Evolutionary conservation across 2,329 filamentous ascomycete genomes (phyloP), one percentile per base, ranked within the genome.

Genomic region (Emericellopsis cladophorae): DNA sequence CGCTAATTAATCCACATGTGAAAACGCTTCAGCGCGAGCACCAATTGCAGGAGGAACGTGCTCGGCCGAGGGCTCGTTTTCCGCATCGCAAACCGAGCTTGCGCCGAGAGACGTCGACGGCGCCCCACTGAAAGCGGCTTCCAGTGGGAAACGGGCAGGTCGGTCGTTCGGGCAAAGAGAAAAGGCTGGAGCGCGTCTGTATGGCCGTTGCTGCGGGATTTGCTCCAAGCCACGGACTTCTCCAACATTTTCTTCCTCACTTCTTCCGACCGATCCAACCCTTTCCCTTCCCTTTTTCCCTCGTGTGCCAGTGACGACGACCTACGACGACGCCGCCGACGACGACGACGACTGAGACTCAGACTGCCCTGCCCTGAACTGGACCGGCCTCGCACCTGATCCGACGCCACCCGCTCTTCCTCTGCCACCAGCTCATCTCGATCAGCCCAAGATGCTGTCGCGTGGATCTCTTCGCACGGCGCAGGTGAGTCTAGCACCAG

Each of bases 381-480:
- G 26, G 16, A 18, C 34, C 6, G 31, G n/a, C 33, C 22, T 29
- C 37, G 14, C 16, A 16, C 12, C 15, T 23, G 31, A 15, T 31
- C 32, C 32, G 8, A 34, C 29, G 21, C 16, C 31, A 35, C 33
- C 35, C 37, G 29, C 38, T 41, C 36, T 40, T 31, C 16, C 16
- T 18, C 41, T 39, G 33, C 37, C 38, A 24, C 40, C 37, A 40
- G 21, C 36, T 39, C 36, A 41, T 40, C 7, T 41, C 26, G 40
- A 32, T 34, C 33, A 21, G 40, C 31, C 39, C 58, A 71, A 54
- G 49, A 78, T 78, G 74, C 57, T 78, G 61, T 76, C 73, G 59
- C 70, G 72, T 62, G 69, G 67, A 62, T 71, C 73, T 55, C 51
- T 67, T 50, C 59, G 70, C 59, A 62, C 71, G 60, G 71, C 72